Conservation (phyloP, 164 flowering plant species). For the Berberis vulgaris region DNA sequence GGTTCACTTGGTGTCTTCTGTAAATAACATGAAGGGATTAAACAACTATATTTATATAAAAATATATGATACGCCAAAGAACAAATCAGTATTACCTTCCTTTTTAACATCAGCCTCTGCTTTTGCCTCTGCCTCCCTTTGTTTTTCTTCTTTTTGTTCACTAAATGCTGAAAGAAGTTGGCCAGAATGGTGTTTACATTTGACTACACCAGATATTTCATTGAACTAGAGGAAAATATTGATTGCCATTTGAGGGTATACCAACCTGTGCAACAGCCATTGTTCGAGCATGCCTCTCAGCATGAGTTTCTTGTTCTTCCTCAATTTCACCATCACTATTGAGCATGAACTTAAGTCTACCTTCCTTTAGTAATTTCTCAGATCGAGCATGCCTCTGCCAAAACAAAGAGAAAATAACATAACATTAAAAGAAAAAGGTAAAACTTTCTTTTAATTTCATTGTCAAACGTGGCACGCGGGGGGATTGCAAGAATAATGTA, state of each 20-base stretch:
- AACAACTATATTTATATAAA: too few relatives aligned
- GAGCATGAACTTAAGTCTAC: slow-evolving; percentile 68
- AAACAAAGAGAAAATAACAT: not conserved
- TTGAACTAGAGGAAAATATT: too few relatives aligned
- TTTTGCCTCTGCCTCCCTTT: slow-evolving; percentile 42
- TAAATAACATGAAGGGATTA: too few relatives aligned
- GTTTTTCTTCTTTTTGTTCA: slow-evolving; percentile 24
- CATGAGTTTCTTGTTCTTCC: slow-evolving; percentile 54
- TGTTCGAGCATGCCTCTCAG: slow-evolving; percentile 50
- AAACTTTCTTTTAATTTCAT: too few relatives aligned
- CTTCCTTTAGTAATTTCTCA: slow-evolving; percentile 61
- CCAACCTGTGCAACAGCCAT: slow-evolving; percentile 43
- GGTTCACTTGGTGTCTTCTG: too few relatives aligned
- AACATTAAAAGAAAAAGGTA: not conserved
- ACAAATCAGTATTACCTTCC: slow-evolving; percentile 26
- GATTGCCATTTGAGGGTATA: not conserved
- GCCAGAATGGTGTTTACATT: not conserved
- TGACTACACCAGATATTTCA: too few relatives aligned
- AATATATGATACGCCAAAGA: too few relatives aligned
- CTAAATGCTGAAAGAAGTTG: slow-evolving; percentile 16
- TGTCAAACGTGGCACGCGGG: too few relatives aligned
- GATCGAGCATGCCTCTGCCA: slow-evolving; percentile 75
- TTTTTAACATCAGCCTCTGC: slow-evolving; percentile 16
- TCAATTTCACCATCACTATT: slow-evolving; percentile 71
- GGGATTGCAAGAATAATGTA: not conserved